Evolutionary conservation across 495 filamentous ascomycete genomes (phyloP).

Genomic region (Tuber indicum): DNA sequence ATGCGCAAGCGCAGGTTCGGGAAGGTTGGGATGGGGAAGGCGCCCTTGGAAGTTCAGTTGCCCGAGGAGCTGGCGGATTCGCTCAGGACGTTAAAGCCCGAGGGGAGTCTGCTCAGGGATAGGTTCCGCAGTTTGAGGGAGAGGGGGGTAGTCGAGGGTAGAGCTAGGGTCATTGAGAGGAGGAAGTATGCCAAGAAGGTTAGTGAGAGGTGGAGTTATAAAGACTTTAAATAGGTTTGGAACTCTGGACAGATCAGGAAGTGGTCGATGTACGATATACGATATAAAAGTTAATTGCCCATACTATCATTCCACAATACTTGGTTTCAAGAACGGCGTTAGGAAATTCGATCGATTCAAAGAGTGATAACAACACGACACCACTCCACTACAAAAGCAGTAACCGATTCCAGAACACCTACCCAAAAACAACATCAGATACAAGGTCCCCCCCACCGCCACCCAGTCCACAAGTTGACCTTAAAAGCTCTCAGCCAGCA

Average conservation of each 20-base stretch:
- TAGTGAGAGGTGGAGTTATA: conserved; percentile 95
- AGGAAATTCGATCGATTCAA: not conserved
- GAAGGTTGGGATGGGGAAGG: conserved; percentile 61
- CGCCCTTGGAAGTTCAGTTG: conserved; percentile 77
- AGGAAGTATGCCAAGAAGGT: conserved; percentile 70
- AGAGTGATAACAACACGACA: not conserved
- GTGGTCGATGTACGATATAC: not conserved
- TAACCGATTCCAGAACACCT: not conserved
- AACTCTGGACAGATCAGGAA: not conserved
- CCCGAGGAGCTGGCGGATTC: conserved; percentile 93
- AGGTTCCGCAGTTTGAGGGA: conserved; percentile 83
- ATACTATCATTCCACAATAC: not conserved
- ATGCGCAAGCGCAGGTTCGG: conserved; percentile 71
- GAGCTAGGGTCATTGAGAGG: conserved; percentile 66
- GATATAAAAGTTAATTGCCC: not conserved
- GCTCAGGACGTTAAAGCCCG: conserved; percentile 77
- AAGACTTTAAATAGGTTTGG: conserved; percentile 66
- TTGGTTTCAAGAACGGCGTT: not conserved
- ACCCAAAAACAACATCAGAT: too few relatives aligned
- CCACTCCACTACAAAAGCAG: not conserved
- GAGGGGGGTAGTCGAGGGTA: conserved; percentile 76
- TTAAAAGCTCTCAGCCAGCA: too few relatives aligned
- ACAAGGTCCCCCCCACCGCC: too few relatives aligned
- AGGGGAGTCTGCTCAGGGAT: conserved; percentile 87
- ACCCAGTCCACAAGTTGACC: not conserved